Evolutionary conservation across 768 basidiomycete species (phyloP), one percentile per base, ranked within the genome.

Genomic region (Lactarius hatsudake): DNA sequence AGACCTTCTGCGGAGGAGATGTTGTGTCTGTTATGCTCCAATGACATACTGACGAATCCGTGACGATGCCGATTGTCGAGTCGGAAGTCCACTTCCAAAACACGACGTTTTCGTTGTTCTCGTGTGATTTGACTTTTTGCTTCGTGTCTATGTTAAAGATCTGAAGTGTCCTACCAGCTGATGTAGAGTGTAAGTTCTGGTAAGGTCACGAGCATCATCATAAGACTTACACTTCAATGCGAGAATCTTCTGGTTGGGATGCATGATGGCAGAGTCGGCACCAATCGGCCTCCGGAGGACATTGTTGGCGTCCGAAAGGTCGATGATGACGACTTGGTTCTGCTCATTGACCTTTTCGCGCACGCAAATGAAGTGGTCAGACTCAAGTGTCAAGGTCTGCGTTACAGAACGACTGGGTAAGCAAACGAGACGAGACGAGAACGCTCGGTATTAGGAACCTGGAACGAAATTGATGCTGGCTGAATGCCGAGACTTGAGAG

Each of bases 61-160:
- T 98, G 73, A 98, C 97, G 80, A 98, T 85, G 73, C 97, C 97
- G 69, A 99, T 89, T 34, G 91, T 91, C 20, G 87, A 86, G 69
- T 94, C 90, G 57, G 89, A 91, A 45, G 98, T 87, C 97, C 97
- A 99, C 76, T 97, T 98, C 97, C 97, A 99, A 79, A 97, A 99
- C 30, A 94, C 88, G 61, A 97, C 84, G 75, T 99, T 96, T 75
- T 98, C 95, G 75, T 87, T 90, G 81, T 89, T 97, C 67, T 88
- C 81, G 75, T 98, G 94, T 32, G 96, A 93, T 75, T 96, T 96
- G 78, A 99, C 93, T 82, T 98, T 98, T 76, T 91, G 89, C 82
- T 98, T 98, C 12, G 91, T 90, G 72, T 96, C 96, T 71, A 99
- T 93, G 78, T 98, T 96, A 83, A 98, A 99, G 69, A 98, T 87